Evolutionary conservation across 2,329 filamentous ascomycete genomes (phyloP), one percentile per base, ranked within the genome.

Genomic region (Fusarium sp.): DNA sequence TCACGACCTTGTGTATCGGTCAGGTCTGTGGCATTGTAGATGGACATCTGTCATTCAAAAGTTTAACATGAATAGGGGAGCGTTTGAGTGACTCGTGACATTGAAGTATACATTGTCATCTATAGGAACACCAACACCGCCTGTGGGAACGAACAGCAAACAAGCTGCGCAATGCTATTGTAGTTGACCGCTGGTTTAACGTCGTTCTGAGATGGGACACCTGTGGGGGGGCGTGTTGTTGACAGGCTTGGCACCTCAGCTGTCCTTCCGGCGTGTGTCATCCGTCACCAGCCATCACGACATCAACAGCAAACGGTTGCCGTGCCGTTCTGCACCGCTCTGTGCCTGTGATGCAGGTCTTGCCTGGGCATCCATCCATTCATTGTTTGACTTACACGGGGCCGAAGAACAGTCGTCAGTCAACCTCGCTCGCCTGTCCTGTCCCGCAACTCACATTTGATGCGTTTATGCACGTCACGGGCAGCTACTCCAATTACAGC

Each of bases 1-100:
- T 74, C 72, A 74, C 75, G 68, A 67, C 22, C 44, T 51, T 29
- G 14, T 67, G 58, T 66, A 77, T 75, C 67, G 66, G 75, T 75
- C 72, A 71, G 68, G 66, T 68, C 64, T 71, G 64, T 74, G 65
- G 59, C 69, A 61, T 69, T 64, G 57, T 53, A 71, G 60, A 73
- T 60, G 63, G 22, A 62, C 44, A 57, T 57, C 46, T 69, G 60
- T 51, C 46, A 51, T 51, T 51, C 24, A 51, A 51, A 46, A 22
- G 46, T 51, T n/a, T n/a, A 51, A 51, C 46, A 51, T 51, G 46
- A 51, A 51, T 51, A 51, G 46, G 16, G 46, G 24, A 51, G 46
- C 17, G 46, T 51, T 51, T 51, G 31, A 61, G 49, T 58, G 46
- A 51, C 46, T 51, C 24, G 46, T 49, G 46, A n/a, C 24, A 33